A percentile compares a stretch with the other conserved stretches of the same genome.
Conservation (phyloP, 208 protist genomes). For the Leishmania guyanensis region DNA sequence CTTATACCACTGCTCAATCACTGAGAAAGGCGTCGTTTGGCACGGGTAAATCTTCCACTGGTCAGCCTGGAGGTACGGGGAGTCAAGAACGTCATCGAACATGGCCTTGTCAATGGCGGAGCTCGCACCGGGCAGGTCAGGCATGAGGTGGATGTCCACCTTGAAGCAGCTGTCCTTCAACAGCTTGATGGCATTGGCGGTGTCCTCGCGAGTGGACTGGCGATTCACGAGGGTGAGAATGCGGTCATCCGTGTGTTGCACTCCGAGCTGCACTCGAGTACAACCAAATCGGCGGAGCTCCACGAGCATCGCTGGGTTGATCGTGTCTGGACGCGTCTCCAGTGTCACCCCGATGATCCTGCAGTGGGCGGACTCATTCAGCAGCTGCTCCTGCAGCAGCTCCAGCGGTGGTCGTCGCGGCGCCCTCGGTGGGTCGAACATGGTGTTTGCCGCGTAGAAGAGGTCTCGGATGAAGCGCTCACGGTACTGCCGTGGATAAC, state of each 20-base stretch:
- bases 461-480: slow-evolving; percentile 86
- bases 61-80: slow-evolving; percentile 96
- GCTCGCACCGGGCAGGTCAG: slow-evolving; percentile 97
- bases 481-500: slow-evolving; percentile 94
- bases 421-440: slow-evolving; percentile 42
- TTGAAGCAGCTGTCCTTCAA: slow-evolving; percentile 99
- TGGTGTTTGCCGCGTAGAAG: slow-evolving; percentile 90
- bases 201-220: slow-evolving; percentile 94
- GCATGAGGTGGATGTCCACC: slow-evolving; percentile 99
- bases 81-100: slow-evolving; percentile 96
- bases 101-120: slow-evolving; percentile 94
- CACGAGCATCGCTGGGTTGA: slow-evolving; percentile 93
- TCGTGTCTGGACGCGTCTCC: slow-evolving; percentile 98
- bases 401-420: slow-evolving; percentile 56
- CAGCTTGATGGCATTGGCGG: slow-evolving; percentile 94
- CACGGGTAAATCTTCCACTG: slow-evolving; percentile 99
- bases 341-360: slow-evolving; percentile 99
- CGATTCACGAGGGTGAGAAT: slow-evolving; percentile 94
- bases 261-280: slow-evolving; percentile 98
- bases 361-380: slow-evolving; percentile 91
- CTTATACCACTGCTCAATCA: slow-evolving; percentile 97
- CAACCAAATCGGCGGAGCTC: slow-evolving; percentile 93
- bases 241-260: slow-evolving; percentile 98
- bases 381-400: slow-evolving; percentile 85
- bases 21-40: slow-evolving; percentile 98